Conservation (phyloP, 495 filamentous ascomycete genomes). For the Tetracladium setigerum region DNA sequence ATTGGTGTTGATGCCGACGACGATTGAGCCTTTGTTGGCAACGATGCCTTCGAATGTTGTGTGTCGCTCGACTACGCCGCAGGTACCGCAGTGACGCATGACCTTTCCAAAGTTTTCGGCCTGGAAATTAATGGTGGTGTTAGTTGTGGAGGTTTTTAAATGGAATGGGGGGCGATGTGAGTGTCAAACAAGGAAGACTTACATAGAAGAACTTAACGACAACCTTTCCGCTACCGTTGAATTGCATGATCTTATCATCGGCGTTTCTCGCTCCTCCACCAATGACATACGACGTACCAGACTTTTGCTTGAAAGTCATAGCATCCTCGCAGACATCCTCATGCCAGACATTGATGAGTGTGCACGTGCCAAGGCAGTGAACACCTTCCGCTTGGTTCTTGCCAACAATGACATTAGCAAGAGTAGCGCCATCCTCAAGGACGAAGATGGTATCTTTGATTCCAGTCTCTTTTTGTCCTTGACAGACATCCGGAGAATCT, state of each 20-base stretch:
- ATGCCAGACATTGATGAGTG: slow-evolving; percentile 48
- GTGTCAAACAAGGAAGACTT: slow-evolving; percentile 51
- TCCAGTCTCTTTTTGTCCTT: slow-evolving; percentile 28
- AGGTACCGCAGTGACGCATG: slow-evolving; percentile 24
- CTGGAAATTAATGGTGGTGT: slow-evolving; percentile 40
- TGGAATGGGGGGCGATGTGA: slow-evolving; percentile 20
- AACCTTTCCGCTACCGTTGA: slow-evolving; percentile 38
- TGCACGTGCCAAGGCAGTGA: slow-evolving; percentile 41
- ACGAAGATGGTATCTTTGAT: slow-evolving; percentile 44
- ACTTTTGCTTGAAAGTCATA: slow-evolving; percentile 27
- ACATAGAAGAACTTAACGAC: slow-evolving; percentile 47
- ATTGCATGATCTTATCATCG: slow-evolving; percentile 42
- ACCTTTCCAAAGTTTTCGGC: slow-evolving; percentile 24
- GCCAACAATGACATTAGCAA: slow-evolving; percentile 46
- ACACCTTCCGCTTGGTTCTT: slow-evolving; percentile 44
- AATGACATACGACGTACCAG: slow-evolving; percentile 26
- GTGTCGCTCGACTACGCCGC: slow-evolving; percentile 18
- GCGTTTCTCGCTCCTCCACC: slow-evolving; percentile 37
- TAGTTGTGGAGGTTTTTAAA: too few relatives aligned
- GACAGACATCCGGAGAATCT: slow-evolving; percentile 18
- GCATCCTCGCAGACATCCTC: slow-evolving; percentile 44
- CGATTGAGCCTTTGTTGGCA: slow-evolving; percentile 13
- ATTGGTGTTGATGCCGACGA: slow-evolving; percentile 48
- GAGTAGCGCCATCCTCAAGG: slow-evolving; percentile 36
- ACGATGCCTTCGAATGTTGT: slow-evolving; percentile 6